These are phyloP conservation scores for Dillenia turbinata DNA, from an alignment of 164 flowering plant genomes.

Conservation along the genomic window DNA sequence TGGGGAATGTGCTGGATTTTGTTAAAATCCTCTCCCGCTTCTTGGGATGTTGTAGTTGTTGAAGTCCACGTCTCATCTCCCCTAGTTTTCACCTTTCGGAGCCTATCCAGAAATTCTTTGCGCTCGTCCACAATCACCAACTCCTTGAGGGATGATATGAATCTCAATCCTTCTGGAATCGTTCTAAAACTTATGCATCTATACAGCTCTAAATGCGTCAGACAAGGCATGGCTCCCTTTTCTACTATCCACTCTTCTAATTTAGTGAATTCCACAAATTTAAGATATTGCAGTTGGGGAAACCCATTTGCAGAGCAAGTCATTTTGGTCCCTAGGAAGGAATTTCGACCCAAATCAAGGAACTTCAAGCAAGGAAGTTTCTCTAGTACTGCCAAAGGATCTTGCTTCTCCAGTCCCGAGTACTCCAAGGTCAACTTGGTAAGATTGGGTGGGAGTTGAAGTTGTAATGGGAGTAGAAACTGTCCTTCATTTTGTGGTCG, in stretches of 20 bases:
- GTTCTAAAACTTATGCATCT: background rate
- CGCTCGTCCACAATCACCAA: slow-evolving; percentile 16
- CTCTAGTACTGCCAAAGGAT: slow-evolving; percentile 17
- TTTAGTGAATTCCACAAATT: background rate
- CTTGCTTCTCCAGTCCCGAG: background rate
- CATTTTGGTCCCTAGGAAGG: slow-evolving; percentile 14
- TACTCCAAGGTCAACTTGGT: slow-evolving; percentile 6
- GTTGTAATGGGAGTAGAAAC: background rate
- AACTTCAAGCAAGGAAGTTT: slow-evolving; percentile 11
- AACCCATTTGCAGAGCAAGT: slow-evolving; percentile 21
- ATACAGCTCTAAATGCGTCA: background rate
- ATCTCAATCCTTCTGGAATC: slow-evolving; percentile 26
- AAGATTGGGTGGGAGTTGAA: slow-evolving; percentile 16
- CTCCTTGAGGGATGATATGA: slow-evolving; percentile 7
- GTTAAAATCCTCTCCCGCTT: too few species aligned
- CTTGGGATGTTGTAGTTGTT: too few species aligned
- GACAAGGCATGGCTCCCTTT: slow-evolving; percentile 23
- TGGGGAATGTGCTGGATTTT: too few species aligned
- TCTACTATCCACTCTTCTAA: slow-evolving; percentile 22
- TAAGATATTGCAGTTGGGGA: slow-evolving; percentile 15
- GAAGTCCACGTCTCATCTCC: too few species aligned
- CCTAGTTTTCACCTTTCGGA: background rate
- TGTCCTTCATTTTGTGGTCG: too few species aligned
- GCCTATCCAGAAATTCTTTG: background rate
- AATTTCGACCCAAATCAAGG: background rate